Percentiles rank a stretch among this genome's conserved stretches.
Conservation (phyloP, 1,139 yeast species). For the Hyphopichia khmerensis region DNA sequence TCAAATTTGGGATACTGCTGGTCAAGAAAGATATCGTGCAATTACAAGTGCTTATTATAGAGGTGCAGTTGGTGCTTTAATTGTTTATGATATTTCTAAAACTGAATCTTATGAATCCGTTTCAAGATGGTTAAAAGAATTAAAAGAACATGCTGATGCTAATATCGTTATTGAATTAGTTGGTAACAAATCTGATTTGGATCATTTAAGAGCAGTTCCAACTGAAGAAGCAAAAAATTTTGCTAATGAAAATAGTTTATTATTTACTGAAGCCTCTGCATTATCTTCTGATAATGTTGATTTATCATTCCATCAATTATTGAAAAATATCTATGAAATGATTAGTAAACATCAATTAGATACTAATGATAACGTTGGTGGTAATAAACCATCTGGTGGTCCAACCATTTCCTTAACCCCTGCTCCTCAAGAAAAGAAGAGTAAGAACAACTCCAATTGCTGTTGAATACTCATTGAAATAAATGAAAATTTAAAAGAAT, state of each 20-base stretch:
- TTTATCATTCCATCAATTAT: conserved; percentile 86
- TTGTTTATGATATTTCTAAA: conserved; percentile 93
- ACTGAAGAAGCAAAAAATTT: conserved; percentile 96
- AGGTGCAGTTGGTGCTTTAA: conserved; percentile 97
- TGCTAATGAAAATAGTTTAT: conserved; percentile 87
- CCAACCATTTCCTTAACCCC: conserved; percentile 94
- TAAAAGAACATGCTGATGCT: conserved; percentile 95
- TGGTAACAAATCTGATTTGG: conserved; percentile 84
- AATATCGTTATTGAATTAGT: conserved; percentile 95
- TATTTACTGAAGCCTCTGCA: conserved; percentile 97
- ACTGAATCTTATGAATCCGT: conserved; percentile 92
- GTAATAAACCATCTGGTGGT: conserved; percentile 61
- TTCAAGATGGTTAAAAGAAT: conserved; percentile 91
- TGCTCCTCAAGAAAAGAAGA: conserved; percentile 77
- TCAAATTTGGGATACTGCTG: conserved; percentile 99
- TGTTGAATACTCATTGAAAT: conserved; percentile 35
- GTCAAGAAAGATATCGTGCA: conserved; percentile 97
- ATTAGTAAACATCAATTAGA: conserved; percentile 86
- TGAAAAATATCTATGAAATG: conserved; percentile 91
- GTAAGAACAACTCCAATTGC: conserved; percentile 63
- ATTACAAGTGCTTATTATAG: conserved; percentile 96
- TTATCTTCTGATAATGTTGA: conserved; percentile 94
- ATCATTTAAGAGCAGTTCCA: conserved; percentile 94
- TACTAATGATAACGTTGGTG: conserved; percentile 41
- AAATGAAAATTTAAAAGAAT: neutral